Percentiles rank a stretch among this genome's conserved stretches.
Evolutionary conservation across 2,329 filamentous ascomycete genomes (phyloP).

Genomic region (Coniochaeta pulveracea): DNA sequence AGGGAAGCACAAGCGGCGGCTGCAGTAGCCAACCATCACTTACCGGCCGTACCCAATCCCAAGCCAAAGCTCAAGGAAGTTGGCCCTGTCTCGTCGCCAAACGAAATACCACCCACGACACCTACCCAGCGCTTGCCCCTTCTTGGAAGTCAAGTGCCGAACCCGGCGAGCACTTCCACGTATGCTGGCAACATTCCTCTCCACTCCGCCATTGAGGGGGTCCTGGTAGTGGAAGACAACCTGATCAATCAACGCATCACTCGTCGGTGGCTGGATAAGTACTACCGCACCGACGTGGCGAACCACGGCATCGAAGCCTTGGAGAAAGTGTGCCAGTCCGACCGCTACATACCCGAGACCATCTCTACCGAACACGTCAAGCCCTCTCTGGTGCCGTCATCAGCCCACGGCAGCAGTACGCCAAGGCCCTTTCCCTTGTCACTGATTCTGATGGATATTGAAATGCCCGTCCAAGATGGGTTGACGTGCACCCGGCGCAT

Average conservation of each 20-base stretch:
- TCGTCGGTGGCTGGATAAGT: constrained; percentile 35
- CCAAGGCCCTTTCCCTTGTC: constrained; percentile 29
- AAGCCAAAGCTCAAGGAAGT: background rate
- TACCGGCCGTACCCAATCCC: constrained; percentile 15
- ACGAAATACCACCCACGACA: background rate
- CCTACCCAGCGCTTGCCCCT: background rate
- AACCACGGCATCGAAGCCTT: constrained; percentile 47
- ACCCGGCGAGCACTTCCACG: background rate
- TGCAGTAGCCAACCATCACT: constrained; percentile 16
- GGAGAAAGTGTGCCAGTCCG: constrained; percentile 27
- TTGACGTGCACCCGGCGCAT: constrained; percentile 55
- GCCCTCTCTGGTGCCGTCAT: background rate
- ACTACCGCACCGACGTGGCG: constrained; percentile 39
- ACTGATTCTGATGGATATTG: constrained; percentile 64
- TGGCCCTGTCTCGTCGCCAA: background rate
- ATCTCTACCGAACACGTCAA: constrained; percentile 4
- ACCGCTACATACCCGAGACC: constrained; percentile 11
- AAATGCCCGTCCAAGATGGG: constrained; percentile 67
- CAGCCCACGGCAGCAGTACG: background rate
- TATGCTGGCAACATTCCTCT: constrained; percentile 6
- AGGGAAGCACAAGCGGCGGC: constrained; percentile 28
- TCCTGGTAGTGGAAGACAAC: constrained; percentile 51
- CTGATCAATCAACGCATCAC: constrained; percentile 48
- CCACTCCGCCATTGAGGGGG: constrained; percentile 20
- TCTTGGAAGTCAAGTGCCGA: background rate